phyloP scores from a whole-genome alignment of 176 grass and related monocot species.

The Bonia amplexicaulis region DNA sequence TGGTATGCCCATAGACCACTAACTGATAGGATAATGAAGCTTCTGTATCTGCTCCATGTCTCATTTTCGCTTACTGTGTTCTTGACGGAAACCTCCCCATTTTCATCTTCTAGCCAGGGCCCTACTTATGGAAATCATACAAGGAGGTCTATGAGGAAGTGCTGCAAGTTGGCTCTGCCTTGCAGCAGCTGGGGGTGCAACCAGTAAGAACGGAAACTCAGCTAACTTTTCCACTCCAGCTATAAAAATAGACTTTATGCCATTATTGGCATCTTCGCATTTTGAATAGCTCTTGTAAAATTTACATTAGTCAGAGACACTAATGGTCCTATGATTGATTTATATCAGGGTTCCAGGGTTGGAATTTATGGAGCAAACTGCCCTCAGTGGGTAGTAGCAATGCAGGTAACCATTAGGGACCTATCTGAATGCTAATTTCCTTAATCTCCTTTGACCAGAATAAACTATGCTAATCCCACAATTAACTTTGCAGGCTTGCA shows the following conservation, averaged over 20 bases:
- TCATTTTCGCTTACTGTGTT: neutral
- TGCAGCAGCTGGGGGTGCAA: conserved; percentile 55
- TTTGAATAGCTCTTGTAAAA: neutral
- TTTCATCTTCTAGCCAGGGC: conserved; percentile 54
- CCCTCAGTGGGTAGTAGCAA: conserved; percentile 84
- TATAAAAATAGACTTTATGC: neutral
- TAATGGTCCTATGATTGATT: conserved; percentile 22
- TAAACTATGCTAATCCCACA: conserved; percentile 12
- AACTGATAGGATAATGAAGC: conserved; percentile 6
- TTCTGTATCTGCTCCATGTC: neutral
- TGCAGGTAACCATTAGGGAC: conserved; percentile 54
- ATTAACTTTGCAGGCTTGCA: conserved; percentile 75
- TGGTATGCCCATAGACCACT: conserved; percentile 43
- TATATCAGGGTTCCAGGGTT: conserved; percentile 58
- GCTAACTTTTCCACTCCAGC: neutral
- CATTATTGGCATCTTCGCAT: neutral
- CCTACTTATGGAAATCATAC: conserved; percentile 94
- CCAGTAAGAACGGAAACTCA: conserved; percentile 44
- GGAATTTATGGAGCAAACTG: conserved; percentile 94
- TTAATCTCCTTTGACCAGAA: neutral
- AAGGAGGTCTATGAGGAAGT: conserved; percentile 86
- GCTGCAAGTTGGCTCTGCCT: conserved; percentile 66
- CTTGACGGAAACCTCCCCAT: conserved; percentile 6
- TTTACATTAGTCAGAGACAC: neutral
- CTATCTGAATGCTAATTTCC: neutral